A percentile compares a stretch with the other conserved stretches of the same genome.
These are phyloP conservation scores for Paramecium caudatum DNA, from an alignment of 73 alveolate genomes.

Conservation along the genomic window DNA sequence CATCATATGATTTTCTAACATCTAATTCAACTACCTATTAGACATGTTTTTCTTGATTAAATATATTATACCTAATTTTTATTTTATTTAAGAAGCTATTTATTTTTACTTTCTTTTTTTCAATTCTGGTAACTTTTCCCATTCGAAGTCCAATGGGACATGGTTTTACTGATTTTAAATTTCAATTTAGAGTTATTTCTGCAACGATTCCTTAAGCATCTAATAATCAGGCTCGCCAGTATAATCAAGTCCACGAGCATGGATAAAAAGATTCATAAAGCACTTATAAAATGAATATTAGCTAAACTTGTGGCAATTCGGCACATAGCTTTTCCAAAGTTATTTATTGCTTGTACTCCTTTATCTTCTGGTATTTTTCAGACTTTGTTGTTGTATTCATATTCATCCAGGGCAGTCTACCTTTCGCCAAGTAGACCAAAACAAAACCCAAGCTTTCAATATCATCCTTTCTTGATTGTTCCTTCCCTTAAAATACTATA, in stretches of 20 bases:
- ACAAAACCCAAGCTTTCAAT: constrained; percentile 82
- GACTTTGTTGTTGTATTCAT: constrained; percentile 75
- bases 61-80: not conserved
- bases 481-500: constrained; percentile 76
- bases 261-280: constrained; percentile 63
- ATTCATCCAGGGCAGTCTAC: constrained; percentile 81
- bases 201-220: constrained; percentile 70
- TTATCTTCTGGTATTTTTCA: constrained; percentile 59
- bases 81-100: not conserved
- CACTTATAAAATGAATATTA: constrained; percentile 68
- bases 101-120: constrained; percentile 19
- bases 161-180: not conserved
- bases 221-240: constrained; percentile 83
- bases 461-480: constrained; percentile 86
- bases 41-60: not conserved
- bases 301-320: constrained; percentile 79
- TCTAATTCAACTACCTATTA: not conserved
- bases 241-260: constrained; percentile 79
- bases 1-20: not conserved
- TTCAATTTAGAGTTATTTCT: constrained; percentile 3
- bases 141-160: constrained; percentile 51
- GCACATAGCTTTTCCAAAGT: constrained; percentile 74
- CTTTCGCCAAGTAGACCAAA: constrained; percentile 78
- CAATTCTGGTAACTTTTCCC: constrained; percentile 46
- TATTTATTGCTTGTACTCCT: not conserved